Evolutionary conservation across 257 asterid genomes (phyloP).

Genomic region (Solanum sitiens): DNA sequence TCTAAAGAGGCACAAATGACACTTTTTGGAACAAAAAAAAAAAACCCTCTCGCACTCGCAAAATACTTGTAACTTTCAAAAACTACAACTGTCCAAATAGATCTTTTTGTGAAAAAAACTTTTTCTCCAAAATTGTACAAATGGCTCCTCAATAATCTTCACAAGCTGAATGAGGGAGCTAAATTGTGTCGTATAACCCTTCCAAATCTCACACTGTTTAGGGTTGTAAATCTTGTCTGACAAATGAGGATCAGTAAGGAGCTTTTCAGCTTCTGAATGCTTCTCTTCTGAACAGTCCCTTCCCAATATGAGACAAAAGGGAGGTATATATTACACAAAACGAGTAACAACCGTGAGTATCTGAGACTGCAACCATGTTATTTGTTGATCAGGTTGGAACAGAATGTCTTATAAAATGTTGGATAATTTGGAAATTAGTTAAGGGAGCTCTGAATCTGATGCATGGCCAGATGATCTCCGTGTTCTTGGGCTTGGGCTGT

Average conservation of each 20-base stretch:
- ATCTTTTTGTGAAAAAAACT: background rate
- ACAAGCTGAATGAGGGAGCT: background rate
- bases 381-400: background rate
- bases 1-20: background rate
- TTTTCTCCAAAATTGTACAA: background rate
- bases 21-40: background rate
- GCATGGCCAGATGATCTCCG: conserved; percentile 51
- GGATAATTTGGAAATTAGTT: background rate
- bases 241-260: background rate
- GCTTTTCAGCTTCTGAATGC: background rate
- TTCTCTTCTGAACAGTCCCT: background rate
- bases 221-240: background rate
- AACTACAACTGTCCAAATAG: background rate
- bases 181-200: background rate
- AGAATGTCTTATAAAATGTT: background rate
- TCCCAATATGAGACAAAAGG: background rate
- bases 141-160: background rate
- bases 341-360: background rate
- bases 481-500: conserved; percentile 40
- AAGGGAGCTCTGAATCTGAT: conserved; percentile 75
- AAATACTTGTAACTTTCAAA: background rate
- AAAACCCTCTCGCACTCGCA: background rate
- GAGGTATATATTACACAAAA: background rate
- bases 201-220: background rate
- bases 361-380: background rate